Percentiles rank a stretch among this genome's conserved stretches.
These are phyloP conservation scores for Suhomyces bokatorum DNA, from an alignment of 1,139 yeast genomes.

Conservation along the genomic window DNA sequence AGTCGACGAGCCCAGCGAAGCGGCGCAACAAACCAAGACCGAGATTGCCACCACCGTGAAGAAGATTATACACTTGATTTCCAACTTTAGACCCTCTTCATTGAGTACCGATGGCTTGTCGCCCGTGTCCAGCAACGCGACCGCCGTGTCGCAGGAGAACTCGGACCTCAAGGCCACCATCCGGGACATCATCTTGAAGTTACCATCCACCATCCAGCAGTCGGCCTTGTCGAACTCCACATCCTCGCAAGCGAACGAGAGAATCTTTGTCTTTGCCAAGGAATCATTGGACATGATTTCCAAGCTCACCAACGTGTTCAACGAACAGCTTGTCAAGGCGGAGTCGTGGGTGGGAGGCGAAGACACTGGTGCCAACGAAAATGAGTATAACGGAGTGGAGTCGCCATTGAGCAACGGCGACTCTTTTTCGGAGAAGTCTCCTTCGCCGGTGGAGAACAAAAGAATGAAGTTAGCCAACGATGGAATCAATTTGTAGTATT, in stretches of 20 bases:
- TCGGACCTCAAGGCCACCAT: constrained; percentile 61
- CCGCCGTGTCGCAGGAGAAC: constrained; percentile 12
- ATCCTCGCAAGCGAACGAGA: constrained; percentile 52
- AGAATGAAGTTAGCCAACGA: constrained; percentile 11
- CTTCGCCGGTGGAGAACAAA: constrained; percentile 13
- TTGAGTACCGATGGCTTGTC: constrained; percentile 23
- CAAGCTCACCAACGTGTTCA: constrained; percentile 78
- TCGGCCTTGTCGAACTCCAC: constrained; percentile 22
- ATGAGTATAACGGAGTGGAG: neutral
- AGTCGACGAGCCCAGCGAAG: constrained; percentile 17
- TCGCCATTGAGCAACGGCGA: constrained; percentile 1
- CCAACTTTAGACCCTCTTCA: constrained; percentile 82
- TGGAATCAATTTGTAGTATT: neutral
- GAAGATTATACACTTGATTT: constrained; percentile 81
- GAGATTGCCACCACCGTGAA: constrained; percentile 89
- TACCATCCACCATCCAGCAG: constrained; percentile 56
- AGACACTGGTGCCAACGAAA: constrained; percentile 19
- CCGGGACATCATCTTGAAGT: constrained; percentile 69
- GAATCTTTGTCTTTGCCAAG: constrained; percentile 76
- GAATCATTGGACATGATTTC: constrained; percentile 89
- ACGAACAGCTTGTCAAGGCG: constrained; percentile 79
- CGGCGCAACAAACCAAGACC: constrained; percentile 57
- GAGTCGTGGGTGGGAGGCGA: constrained; percentile 74
- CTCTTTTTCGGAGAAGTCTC: constrained; percentile 4
- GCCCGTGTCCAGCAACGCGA: constrained; percentile 8